These are phyloP conservation scores for Mycothermus thermophilus DNA, from an alignment of 495 filamentous ascomycete species.

Conservation along the genomic window DNA sequence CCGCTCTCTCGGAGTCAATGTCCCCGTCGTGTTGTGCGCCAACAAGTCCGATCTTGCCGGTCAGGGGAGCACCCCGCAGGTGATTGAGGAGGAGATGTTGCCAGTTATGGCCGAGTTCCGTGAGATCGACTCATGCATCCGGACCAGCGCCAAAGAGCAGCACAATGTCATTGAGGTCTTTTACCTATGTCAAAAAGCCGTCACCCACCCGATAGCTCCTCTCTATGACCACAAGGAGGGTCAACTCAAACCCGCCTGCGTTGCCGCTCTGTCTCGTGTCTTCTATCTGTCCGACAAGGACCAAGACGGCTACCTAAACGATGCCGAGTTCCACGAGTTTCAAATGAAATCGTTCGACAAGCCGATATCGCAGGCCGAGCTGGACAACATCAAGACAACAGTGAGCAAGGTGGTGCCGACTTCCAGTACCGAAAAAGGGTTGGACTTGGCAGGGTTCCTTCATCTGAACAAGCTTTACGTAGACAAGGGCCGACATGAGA, in stretches of 20 bases:
- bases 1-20: conserved; percentile 89
- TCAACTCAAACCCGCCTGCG: conserved; percentile 72
- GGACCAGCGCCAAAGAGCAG: conserved; percentile 86
- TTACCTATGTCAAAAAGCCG: conserved; percentile 95
- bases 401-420: conserved; percentile 53
- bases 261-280: conserved; percentile 71
- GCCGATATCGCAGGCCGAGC: conserved; percentile 58
- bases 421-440: conserved; percentile 55
- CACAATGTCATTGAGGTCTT: conserved; percentile 95
- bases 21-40: conserved; percentile 92
- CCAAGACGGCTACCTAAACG: conserved; percentile 85
- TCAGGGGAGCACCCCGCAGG: conserved; percentile 51
- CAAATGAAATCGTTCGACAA: conserved; percentile 86
- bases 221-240: conserved; percentile 92
- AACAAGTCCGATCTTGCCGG: conserved; percentile 83
- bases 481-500: conserved; percentile 96
- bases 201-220: conserved; percentile 92
- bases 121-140: conserved; percentile 95
- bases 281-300: conserved; percentile 96
- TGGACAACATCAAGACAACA: conserved; percentile 75
- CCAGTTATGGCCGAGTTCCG: conserved; percentile 98
- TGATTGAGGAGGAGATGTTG: conserved; percentile 93
- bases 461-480: conserved; percentile 89
- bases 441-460: conserved; percentile 71
- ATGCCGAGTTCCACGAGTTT: conserved; percentile 80